Evolutionary conservation across 805 yeast species (phyloP).

Genomic region (Ogataea thermomethanolica): DNA sequence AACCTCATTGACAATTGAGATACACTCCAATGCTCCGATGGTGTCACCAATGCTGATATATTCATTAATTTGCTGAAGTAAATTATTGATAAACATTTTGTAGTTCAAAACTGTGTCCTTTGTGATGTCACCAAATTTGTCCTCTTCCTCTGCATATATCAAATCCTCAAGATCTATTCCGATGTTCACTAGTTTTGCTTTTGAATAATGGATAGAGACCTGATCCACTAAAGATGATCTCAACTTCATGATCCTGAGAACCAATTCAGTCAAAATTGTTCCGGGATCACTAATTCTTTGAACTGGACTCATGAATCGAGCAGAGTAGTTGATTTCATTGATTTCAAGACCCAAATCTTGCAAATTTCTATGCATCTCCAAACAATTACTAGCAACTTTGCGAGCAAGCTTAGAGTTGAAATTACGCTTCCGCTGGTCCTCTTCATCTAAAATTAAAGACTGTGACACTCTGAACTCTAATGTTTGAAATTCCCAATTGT

Average conservation of each 20-base stretch:
- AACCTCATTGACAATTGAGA: slow-evolving; percentile 63
- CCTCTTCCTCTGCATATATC: slow-evolving; percentile 26
- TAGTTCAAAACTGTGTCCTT: slow-evolving; percentile 47
- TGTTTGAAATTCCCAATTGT: slow-evolving; percentile 55
- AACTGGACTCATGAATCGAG: slow-evolving; percentile 38
- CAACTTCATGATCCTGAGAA: slow-evolving; percentile 44
- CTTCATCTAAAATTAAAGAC: slow-evolving; percentile 18
- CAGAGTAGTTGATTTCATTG: slow-evolving; percentile 43
- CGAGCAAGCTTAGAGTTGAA: slow-evolving; percentile 54
- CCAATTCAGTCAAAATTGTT: slow-evolving; percentile 43
- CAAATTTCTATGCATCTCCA: slow-evolving; percentile 42
- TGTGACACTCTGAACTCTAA: slow-evolving; percentile 44
- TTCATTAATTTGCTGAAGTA: slow-evolving; percentile 54
- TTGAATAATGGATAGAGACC: slow-evolving; percentile 57
- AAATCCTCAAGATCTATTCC: slow-evolving; percentile 56
- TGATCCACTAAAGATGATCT: slow-evolving; percentile 50
- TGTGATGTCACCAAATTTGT: slow-evolving; percentile 29
- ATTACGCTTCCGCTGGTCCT: slow-evolving; percentile 30
- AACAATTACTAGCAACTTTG: slow-evolving; percentile 50
- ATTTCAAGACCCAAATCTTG: slow-evolving; percentile 42
- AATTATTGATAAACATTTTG: slow-evolving; percentile 54
- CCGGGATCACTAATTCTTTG: slow-evolving; percentile 54
- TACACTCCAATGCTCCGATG: slow-evolving; percentile 60
- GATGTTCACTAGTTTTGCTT: slow-evolving; percentile 60
- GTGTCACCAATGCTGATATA: slow-evolving; percentile 53